Evolutionary conservation across 2,329 filamentous ascomycete genomes (phyloP).

Genomic region (Fusarium sp.): DNA sequence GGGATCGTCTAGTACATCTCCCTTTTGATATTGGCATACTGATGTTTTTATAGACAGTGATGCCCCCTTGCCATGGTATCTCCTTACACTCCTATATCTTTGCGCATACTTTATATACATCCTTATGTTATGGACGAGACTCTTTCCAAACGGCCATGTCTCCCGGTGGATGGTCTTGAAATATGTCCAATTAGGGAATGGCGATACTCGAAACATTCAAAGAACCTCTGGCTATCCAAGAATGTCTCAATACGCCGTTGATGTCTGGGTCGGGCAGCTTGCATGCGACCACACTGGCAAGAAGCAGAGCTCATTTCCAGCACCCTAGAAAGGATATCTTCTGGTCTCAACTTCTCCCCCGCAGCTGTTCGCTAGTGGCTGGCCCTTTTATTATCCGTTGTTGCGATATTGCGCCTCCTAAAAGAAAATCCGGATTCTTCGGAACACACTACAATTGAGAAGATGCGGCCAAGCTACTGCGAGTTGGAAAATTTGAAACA

Average conservation of each 20-base stretch:
- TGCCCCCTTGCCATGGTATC: background rate
- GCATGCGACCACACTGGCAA: background rate
- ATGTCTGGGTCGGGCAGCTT: background rate
- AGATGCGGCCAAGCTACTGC: background rate
- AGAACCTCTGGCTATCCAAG: background rate
- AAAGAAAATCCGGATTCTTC: background rate
- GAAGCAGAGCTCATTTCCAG: background rate
- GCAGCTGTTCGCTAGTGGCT: background rate
- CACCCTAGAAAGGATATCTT: background rate
- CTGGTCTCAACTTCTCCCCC: background rate
- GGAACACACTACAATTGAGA: background rate
- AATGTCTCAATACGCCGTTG: background rate
- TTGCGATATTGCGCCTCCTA: background rate
- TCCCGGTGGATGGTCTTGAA: background rate
- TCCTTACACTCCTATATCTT: background rate
- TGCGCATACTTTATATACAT: background rate
- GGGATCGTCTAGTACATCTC: background rate
- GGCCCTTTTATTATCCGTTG: background rate
- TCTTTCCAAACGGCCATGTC: background rate
- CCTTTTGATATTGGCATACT: background rate
- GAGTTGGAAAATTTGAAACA: background rate
- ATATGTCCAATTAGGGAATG: background rate
- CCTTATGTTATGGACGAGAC: background rate
- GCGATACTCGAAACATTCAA: background rate
- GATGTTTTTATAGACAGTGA: background rate